These are phyloP conservation scores for Microdochium trichocladiopsis DNA, from an alignment of 2,329 filamentous ascomycete genomes.

Conservation along the genomic window DNA sequence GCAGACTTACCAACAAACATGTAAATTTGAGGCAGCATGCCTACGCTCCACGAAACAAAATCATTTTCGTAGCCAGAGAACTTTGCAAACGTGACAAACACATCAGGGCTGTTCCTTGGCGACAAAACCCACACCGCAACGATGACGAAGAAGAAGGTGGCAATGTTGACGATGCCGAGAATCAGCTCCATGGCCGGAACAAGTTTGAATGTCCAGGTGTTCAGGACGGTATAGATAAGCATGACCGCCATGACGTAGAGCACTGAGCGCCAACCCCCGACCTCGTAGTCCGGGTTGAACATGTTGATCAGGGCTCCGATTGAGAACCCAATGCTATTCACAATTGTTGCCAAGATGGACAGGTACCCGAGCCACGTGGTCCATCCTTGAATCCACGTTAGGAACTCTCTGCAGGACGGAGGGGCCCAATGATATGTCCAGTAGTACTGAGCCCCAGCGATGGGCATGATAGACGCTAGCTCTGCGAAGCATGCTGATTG, in stretches of 20 bases:
- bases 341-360: conserved; percentile 1
- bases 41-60: conserved; percentile 2
- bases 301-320: conserved; percentile 4
- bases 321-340: conserved; percentile 3
- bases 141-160: conserved; percentile 2
- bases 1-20: conserved; percentile 3
- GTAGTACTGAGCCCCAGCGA: conserved; percentile 6
- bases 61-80: conserved; percentile 4
- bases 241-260: conserved; percentile 1
- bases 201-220: conserved; percentile 2
- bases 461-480: background rate
- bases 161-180: conserved; percentile 3
- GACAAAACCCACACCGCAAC: conserved; percentile 4
- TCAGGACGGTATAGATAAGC: conserved; percentile 1
- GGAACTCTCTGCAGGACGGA: conserved; percentile 1
- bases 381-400: conserved; percentile 5
- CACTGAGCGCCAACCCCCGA: conserved; percentile 4
- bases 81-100: conserved; percentile 1
- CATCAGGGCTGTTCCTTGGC: conserved; percentile 2
- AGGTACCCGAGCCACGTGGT: conserved; percentile 5
- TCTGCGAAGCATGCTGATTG: background rate
- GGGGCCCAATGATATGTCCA: conserved; percentile 6
- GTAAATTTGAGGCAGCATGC: conserved; percentile 4
- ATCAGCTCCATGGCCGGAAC: conserved; percentile 4
- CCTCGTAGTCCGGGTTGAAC: conserved; percentile 4